Base-by-base conservation (phyloP, 495 filamentous ascomycete species). In the Thermothielavioides terrestris region DNA sequence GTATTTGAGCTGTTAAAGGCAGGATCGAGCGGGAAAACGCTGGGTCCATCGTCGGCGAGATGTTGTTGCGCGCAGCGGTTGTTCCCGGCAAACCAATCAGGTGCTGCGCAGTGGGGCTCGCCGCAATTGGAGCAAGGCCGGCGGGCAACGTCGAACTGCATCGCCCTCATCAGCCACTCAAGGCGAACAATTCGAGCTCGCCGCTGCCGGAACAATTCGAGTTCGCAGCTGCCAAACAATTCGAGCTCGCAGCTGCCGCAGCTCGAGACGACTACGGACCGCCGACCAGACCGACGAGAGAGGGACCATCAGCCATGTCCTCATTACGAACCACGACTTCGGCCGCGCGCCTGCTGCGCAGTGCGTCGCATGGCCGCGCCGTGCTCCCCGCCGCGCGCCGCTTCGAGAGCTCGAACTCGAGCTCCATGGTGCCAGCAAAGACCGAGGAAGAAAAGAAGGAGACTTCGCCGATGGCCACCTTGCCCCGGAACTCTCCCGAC, bases 401-500 rank as follows among this genome's bases (percentile, higher is more conserved):
- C 43, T 75, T 69, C 63, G 62, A 70, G 43, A 71, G 68, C 56
- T 58, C 68, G 30, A 45, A n/a, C 12, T 1, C 52, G n/a, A 43
- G 40, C 52, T 42, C 52, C 42, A 36, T 60, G 36, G 58, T 65
- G 17, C 60, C 66, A 12, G 64, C 61, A 46, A 53, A 54, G 43
- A 46, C 49, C 20, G 53, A 57, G 50, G 39, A 55, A 45, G 52
- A 54, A 39, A 45, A 54, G 37, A 54, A 57, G 52, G 55, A 59
- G 37, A 34, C 43, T n/a, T 59, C 64, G 35, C 58, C 68, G 3
- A 55, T 69, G 38, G 62, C 64, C 25, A 55, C 61, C 25, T 60
- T 58, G 39, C 47, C 63, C 48, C 74, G 70, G 55, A 87, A 92
- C 63, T 70, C 84, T 58, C 89, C 88, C 42, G 83, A 92, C 57